These are phyloP conservation scores for Neocucurbitaria cava DNA, from an alignment of 2,329 filamentous ascomycete species.

Conservation along the genomic window DNA sequence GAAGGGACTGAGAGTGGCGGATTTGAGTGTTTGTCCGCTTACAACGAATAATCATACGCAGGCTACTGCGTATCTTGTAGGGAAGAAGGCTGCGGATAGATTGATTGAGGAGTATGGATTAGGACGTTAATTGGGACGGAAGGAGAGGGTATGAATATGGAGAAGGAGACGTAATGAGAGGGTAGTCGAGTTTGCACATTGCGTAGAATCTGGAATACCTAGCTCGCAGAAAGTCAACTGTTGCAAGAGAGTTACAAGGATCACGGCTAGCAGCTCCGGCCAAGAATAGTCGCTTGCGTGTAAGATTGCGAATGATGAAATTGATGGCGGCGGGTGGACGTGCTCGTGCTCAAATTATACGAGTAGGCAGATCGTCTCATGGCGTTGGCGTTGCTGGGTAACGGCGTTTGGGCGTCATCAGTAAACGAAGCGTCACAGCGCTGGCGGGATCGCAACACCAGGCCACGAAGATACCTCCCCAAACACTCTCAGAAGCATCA, in stretches of 20 bases:
- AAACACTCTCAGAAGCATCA: not conserved
- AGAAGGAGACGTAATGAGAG: not conserved
- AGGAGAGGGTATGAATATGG: not conserved
- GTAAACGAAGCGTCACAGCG: conserved; percentile 8
- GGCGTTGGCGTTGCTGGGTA: conserved; percentile 21
- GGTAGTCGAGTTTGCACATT: not conserved
- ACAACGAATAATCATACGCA: conserved; percentile 47
- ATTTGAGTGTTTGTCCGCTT: conserved; percentile 44
- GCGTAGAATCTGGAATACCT: too few relatives aligned
- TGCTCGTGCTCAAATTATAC: conserved; percentile 10
- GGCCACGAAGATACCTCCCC: not conserved
- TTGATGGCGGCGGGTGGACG: conserved; percentile 10
- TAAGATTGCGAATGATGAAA: not conserved
- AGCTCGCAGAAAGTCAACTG: too few relatives aligned
- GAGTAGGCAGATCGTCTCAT: not conserved
- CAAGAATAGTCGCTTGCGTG: not conserved
- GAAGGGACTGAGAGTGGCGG: conserved; percentile 48
- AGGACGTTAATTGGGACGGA: not conserved
- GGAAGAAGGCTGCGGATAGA: conserved; percentile 44
- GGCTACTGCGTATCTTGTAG: conserved; percentile 44
- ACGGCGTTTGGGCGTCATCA: conserved; percentile 5
- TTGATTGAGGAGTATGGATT: conserved; percentile 40
- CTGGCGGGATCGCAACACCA: conserved; percentile 2
- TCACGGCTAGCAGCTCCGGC: not conserved
- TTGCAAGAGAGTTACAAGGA: not conserved